Base-by-base conservation (phyloP, 1,139 yeast genomes). In the Suhomyces kunorum region DNA sequence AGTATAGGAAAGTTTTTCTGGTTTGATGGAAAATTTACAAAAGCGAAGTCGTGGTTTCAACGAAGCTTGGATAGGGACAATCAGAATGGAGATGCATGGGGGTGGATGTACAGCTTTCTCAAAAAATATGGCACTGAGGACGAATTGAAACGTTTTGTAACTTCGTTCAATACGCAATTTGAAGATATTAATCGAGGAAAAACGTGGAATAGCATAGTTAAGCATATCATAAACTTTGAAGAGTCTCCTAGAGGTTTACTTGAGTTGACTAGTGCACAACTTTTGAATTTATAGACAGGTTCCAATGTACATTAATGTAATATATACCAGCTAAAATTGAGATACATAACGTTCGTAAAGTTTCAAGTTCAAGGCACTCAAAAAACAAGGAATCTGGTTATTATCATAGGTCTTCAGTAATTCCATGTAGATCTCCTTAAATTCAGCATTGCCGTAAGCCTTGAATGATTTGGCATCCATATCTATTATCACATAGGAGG, bases 11-110 rank as follows among this genome's bases (percentile, higher is more conserved):
- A 74, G 6, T 78, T 79, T 46, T 81, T 88, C 50, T 86, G 86
- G 84, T 54, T 65, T 3, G 87, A 80, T 25, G 83, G 86, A 0
- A 87, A 86, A 50, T 62, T 71, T 28, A 62, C 74, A 2, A 83
- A 82, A 49, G 89, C 95, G 0, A 68, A 70, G 42, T 72, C 81
- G 12, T 90, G 96, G 92, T 78, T 89, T 48, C 83, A 83, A 34
- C 72, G 89, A 38, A 84, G 94, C 3, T 56, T 81, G 14, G 42
- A 32, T 9, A 68, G 67, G 26, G 81, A 83, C 44, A 59, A 66
- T 1, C 65, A 62, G 12, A 75, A 71, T 55, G 98, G 96, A 3
- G 98, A 90, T 58, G 62, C 74, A 5, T 89, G 95, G 88, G 78
- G 79, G 0, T 84, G 90, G 86, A 60, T 74, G 36, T 78, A 76